phyloP scores from a whole-genome alignment of 148 eudicot species.

The Amaranthus cruentus region DNA sequence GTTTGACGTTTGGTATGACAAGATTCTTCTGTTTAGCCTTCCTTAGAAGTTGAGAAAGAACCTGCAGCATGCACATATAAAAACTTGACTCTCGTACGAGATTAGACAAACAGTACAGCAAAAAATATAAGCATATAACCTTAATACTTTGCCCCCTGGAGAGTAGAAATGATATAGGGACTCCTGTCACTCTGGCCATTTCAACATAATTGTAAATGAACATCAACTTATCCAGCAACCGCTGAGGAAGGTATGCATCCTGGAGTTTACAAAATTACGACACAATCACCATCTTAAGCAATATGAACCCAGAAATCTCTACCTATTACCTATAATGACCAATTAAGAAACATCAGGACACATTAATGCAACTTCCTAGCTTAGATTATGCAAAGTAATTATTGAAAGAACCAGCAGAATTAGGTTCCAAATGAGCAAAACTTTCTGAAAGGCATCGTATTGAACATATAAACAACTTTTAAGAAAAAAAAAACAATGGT shows the following conservation, averaged over 20 bases:
- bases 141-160: slow-evolving; percentile 99
- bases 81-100: slow-evolving; percentile 11
- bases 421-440: not conserved
- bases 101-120: slow-evolving; percentile 9
- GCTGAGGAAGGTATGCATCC: slow-evolving; percentile 99
- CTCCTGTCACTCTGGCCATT: slow-evolving; percentile 99
- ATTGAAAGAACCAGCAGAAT: not conserved
- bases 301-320: not conserved
- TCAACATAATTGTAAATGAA: slow-evolving; percentile 94
- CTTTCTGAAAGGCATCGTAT: too few relatives aligned
- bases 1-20: slow-evolving; percentile 82
- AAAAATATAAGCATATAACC: slow-evolving; percentile 36
- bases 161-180: slow-evolving; percentile 95
- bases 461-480: too few relatives aligned
- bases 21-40: slow-evolving; percentile 90
- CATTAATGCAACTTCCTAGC: not conserved
- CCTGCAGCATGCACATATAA: slow-evolving; percentile 43
- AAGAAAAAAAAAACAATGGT: too few relatives aligned
- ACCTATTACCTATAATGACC: not conserved
- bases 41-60: slow-evolving; percentile 94
- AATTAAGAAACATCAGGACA: not conserved
- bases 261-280: slow-evolving; percentile 29
- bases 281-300: slow-evolving; percentile 13
- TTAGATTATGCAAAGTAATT: not conserved
- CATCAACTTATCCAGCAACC: slow-evolving; percentile 97